phyloP scores from a whole-genome alignment of 2,329 filamentous ascomycete species.

The Colletotrichum filicis region DNA sequence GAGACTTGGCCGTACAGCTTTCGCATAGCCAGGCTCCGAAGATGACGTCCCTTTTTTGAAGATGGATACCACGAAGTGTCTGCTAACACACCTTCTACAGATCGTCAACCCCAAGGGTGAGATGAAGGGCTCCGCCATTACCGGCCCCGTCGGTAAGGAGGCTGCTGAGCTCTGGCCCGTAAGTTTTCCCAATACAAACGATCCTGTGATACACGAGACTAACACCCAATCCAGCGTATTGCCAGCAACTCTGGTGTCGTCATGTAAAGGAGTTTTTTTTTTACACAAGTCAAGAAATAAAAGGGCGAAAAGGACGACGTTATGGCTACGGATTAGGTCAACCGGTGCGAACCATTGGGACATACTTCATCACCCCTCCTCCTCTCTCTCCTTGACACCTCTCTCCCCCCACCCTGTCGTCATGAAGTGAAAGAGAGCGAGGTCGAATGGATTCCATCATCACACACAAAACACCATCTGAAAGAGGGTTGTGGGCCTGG shows the following conservation, averaged over 20 bases:
- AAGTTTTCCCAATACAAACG: constrained; percentile 54
- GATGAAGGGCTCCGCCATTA: constrained; percentile 99
- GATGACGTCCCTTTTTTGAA: constrained; percentile 1
- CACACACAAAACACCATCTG: constrained; percentile 11
- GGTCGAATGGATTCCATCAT: neutral
- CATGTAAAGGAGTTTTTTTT: constrained; percentile 77
- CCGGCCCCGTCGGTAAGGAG: constrained; percentile 99
- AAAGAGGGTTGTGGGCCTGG: constrained; percentile 32
- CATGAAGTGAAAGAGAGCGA: neutral
- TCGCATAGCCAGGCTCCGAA: neutral
- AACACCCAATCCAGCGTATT: constrained; percentile 79
- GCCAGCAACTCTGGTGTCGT: constrained; percentile 99
- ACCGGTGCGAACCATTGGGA: constrained; percentile 34
- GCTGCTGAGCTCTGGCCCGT: constrained; percentile 99
- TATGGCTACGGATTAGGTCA: constrained; percentile 37
- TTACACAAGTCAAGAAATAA: constrained; percentile 33
- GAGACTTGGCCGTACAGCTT: neutral
- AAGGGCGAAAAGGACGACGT: constrained; percentile 36
- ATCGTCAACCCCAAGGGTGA: constrained; percentile 99
- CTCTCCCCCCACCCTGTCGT: neutral
- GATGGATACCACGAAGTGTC: neutral
- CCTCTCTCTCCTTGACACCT: constrained; percentile 7
- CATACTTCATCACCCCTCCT: constrained; percentile 14
- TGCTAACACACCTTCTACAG: constrained; percentile 60
- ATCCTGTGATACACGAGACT: constrained; percentile 36